These are phyloP conservation scores for Globisporangium recalcitrans DNA, from an alignment of 352 stramenopile species.

Conservation along the genomic window DNA sequence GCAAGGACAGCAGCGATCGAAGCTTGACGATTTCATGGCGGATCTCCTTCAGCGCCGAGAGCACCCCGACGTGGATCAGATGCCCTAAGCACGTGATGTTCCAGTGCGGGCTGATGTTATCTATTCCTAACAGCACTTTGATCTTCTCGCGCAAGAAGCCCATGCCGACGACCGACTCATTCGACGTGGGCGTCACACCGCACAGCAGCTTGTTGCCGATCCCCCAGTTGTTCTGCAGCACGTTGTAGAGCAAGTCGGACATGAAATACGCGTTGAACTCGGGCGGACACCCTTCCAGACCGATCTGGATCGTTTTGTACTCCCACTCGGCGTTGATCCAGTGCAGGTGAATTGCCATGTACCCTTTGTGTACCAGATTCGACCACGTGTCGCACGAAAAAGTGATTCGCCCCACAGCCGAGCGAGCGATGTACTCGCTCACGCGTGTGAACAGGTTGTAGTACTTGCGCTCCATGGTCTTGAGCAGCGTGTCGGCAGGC, in stretches of 20 bases:
- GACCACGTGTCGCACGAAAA: conserved; percentile 83
- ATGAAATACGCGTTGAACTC: conserved; percentile 77
- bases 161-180: conserved; percentile 64
- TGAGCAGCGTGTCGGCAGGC: conserved; percentile 47
- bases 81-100: conserved; percentile 72
- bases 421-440: conserved; percentile 72
- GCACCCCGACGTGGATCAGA: conserved; percentile 63
- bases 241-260: conserved; percentile 73
- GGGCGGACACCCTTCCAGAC: conserved; percentile 57
- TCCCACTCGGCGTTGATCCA: conserved; percentile 86
- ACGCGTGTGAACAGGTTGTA: conserved; percentile 63
- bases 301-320: conserved; percentile 77
- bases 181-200: conserved; percentile 55
- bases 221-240: conserved; percentile 76
- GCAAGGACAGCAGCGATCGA: conserved; percentile 58
- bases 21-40: conserved; percentile 72
- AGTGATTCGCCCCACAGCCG: conserved; percentile 57
- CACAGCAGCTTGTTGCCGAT: conserved; percentile 68
- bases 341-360: conserved; percentile 69
- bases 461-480: conserved; percentile 72
- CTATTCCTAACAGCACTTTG: conserved; percentile 70
- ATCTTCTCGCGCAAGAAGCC: conserved; percentile 75
- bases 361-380: conserved; percentile 59
- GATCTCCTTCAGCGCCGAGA: conserved; percentile 65
- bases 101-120: conserved; percentile 68